A percentile compares a stretch with the other conserved stretches of the same genome.
Evolutionary conservation across 2,329 filamentous ascomycete species (phyloP).

Genomic region (Curvularia sp.): DNA sequence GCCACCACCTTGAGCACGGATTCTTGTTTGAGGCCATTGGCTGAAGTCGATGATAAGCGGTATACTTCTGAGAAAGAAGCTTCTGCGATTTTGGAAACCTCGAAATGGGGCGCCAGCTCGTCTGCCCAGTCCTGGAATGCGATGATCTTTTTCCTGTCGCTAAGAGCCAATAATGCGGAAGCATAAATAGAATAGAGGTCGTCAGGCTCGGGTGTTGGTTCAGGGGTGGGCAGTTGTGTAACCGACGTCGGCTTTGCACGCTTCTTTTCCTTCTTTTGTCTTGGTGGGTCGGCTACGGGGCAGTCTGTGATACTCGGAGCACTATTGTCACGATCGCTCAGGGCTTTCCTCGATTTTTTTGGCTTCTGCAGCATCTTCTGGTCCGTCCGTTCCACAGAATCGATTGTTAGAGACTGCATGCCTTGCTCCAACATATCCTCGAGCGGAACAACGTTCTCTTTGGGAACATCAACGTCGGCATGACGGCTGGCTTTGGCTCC

Average conservation of each 20-base stretch:
- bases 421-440: slow-evolving; percentile 11
- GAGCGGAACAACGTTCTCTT: slow-evolving; percentile 13
- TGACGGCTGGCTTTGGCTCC: not conserved
- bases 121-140: slow-evolving; percentile 53
- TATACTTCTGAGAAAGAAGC: slow-evolving; percentile 72
- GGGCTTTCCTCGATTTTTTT: slow-evolving; percentile 13
- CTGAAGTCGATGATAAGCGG: slow-evolving; percentile 55
- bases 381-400: slow-evolving; percentile 1
- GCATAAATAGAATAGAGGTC: slow-evolving; percentile 38
- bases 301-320: slow-evolving; percentile 7
- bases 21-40: slow-evolving; percentile 46
- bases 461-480: slow-evolving; percentile 4
- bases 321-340: slow-evolving; percentile 24
- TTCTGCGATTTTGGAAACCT: slow-evolving; percentile 68
- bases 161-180: slow-evolving; percentile 39
- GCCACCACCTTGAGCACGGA: slow-evolving; percentile 57
- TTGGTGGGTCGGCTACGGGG: not conserved
- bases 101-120: slow-evolving; percentile 53
- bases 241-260: slow-evolving; percentile 1
- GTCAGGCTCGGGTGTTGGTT: slow-evolving; percentile 32
- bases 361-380: slow-evolving; percentile 12
- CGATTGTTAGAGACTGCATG: slow-evolving; percentile 13
- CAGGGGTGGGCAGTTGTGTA: slow-evolving; percentile 24
- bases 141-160: slow-evolving; percentile 35
- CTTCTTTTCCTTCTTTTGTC: slow-evolving; percentile 15